Percentiles rank a stretch among this genome's conserved stretches.
phyloP scores from a whole-genome alignment of 768 basidiomycete genomes.

The Termitomyces sp. region DNA sequence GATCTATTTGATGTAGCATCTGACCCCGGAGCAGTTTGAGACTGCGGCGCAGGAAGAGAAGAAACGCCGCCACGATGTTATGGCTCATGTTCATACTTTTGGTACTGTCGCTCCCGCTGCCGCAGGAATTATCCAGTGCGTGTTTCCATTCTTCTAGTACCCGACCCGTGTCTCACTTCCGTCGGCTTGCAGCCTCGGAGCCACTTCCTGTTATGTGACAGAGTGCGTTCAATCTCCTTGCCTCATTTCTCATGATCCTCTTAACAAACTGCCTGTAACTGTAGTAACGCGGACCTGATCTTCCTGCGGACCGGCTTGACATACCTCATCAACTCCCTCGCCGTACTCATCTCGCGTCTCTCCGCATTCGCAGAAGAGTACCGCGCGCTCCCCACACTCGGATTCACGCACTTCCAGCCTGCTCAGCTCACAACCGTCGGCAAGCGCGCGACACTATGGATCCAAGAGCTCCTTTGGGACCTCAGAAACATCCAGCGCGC shows the following conservation, averaged over 20 bases:
- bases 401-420: conserved; percentile 99
- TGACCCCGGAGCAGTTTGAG: conserved; percentile 89
- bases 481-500: conserved; percentile 89
- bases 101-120: conserved; percentile 91
- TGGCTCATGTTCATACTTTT: conserved; percentile 99
- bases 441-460: conserved; percentile 94
- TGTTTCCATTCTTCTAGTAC: conserved; percentile 12
- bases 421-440: conserved; percentile 98
- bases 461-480: conserved; percentile 98
- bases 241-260: background rate
- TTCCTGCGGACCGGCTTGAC: conserved; percentile 88
- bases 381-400: conserved; percentile 87
- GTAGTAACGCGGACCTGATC: conserved; percentile 96
- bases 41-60: conserved; percentile 94
- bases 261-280: conserved; percentile 5
- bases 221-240: conserved; percentile 53
- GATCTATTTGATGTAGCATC: conserved; percentile 42
- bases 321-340: conserved; percentile 84
- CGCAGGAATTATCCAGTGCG: conserved; percentile 93
- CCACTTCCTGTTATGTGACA: conserved; percentile 98
- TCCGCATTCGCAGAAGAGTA: conserved; percentile 83
- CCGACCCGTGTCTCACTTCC: background rate
- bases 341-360: conserved; percentile 85
- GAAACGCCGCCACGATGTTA: conserved; percentile 96
- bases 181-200: conserved; percentile 45